These are phyloP conservation scores for Rhizopogon sp. DNA, from an alignment of 768 basidiomycete species.

Conservation along the genomic window DNA sequence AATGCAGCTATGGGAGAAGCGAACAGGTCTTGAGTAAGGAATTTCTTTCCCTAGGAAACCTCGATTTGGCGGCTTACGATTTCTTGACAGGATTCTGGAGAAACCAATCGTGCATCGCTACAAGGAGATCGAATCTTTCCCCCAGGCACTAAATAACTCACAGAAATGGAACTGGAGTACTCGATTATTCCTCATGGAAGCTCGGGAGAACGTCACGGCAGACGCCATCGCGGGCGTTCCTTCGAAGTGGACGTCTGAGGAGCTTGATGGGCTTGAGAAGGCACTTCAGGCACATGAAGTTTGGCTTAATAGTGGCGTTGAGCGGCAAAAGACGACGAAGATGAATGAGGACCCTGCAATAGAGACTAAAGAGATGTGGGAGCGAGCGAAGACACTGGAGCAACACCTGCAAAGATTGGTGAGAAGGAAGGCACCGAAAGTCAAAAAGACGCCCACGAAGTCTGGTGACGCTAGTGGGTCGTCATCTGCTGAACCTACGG, in stretches of 20 bases:
- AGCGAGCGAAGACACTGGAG: slow-evolving; percentile 76
- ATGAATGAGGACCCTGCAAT: slow-evolving; percentile 83
- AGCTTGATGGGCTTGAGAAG: slow-evolving; percentile 75
- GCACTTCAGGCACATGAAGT: slow-evolving; percentile 72
- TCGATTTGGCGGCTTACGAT: slow-evolving; percentile 3
- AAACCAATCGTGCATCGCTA: slow-evolving; percentile 82
- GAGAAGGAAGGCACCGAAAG: slow-evolving; percentile 65
- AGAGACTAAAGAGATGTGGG: slow-evolving; percentile 80
- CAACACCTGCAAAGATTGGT: slow-evolving; percentile 62
- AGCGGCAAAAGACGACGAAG: slow-evolving; percentile 74
- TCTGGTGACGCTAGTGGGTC: slow-evolving; percentile 8
- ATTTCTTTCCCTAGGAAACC: neutral
- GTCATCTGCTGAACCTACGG: slow-evolving; percentile 13
- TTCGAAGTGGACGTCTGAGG: slow-evolving; percentile 82
- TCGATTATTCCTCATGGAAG: slow-evolving; percentile 80
- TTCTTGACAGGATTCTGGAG: slow-evolving; percentile 57
- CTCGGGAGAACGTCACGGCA: slow-evolving; percentile 64
- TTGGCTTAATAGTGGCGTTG: slow-evolving; percentile 81
- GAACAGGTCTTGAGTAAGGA: slow-evolving; percentile 79
- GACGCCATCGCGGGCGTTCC: slow-evolving; percentile 56
- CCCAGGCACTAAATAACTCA: slow-evolving; percentile 72
- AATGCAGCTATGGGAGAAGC: slow-evolving; percentile 66
- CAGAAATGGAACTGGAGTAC: slow-evolving; percentile 89
- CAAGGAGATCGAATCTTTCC: slow-evolving; percentile 84
- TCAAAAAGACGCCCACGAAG: slow-evolving; percentile 43